Evolutionary conservation across 257 asterid genomes (phyloP), one percentile per base, ranked within the genome.

Genomic region (Plectranthus barbatus): DNA sequence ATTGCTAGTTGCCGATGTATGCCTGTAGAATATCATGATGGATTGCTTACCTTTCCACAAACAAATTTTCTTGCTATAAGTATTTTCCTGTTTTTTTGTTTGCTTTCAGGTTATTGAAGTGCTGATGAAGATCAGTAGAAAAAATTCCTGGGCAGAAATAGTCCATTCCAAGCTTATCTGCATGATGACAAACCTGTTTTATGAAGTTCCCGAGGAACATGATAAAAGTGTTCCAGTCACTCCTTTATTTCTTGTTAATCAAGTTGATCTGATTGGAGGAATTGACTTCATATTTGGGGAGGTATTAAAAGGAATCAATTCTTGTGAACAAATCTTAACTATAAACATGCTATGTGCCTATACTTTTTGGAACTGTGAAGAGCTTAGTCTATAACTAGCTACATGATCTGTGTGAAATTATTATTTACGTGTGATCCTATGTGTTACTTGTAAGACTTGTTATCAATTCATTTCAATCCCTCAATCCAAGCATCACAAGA

Each of bases 221-320:
- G 85, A 67, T 82, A 80, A 79, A 77, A 81, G 64, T 73, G 78
- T 77, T 76, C 78, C 90, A 58, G 81, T 90, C 71, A 58, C 72
- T 57, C 96, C 99, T 31, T 55, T 66, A 69, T 86, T 87, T 84
- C 83, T 93, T 64, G 74, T 80, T 62, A 79, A 81, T 79, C 99
- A 93, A 79, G 94, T 93, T 67, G 95, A 90, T 84, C 78, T 85
- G 76, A 90, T 90, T 62, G 97, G 97, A 61, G 99, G 99, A 76
- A 90, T 87, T 79, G 89, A 84, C 41, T 84, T 90, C 66, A 93
- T 93, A 68, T 87, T 93, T 74, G 79, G 60, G 51, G 99, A 93
- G 99, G 99, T 93, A 90, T 33, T n/a, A 33, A 62, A 23, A 58
- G 75, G 60, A 54, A 54, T 51, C 34, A 47, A 21, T 59, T 73